These are phyloP conservation scores for Fusarium sp. DNA, from an alignment of 2,329 filamentous ascomycete genomes.

Conservation along the genomic window DNA sequence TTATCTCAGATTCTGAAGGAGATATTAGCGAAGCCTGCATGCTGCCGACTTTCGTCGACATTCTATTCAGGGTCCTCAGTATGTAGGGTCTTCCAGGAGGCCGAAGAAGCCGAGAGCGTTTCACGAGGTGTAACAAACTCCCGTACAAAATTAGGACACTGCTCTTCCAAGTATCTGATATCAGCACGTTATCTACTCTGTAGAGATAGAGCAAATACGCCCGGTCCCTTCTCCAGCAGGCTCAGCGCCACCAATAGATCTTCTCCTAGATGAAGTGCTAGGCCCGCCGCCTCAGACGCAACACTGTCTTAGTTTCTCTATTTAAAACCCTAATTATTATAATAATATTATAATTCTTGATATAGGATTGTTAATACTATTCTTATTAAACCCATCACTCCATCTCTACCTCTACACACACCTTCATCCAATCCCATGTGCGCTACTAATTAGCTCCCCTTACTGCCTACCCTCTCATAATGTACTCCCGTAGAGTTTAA, in stretches of 20 bases:
- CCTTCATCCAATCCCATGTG: no score
- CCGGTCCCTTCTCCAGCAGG: background rate
- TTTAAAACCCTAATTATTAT: no score
- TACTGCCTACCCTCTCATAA: background rate
- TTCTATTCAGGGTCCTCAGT: background rate
- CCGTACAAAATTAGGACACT: background rate
- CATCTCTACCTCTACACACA: no score
- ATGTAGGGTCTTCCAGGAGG: background rate
- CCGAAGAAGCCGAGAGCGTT: background rate
- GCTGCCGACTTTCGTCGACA: background rate
- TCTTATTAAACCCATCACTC: no score
- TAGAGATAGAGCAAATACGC: background rate
- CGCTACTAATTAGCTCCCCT: no score
- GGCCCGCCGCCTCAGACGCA: background rate
- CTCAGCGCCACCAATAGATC: background rate
- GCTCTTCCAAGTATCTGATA: background rate
- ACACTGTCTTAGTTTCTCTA: no score
- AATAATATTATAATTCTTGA: accelerated
- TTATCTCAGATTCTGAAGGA: background rate
- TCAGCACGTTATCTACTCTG: no score
- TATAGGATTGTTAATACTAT: no score
- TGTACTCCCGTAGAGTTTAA: background rate
- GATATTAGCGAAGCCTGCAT: background rate
- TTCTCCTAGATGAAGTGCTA: background rate
- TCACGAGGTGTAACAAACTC: background rate